These are phyloP conservation scores for Phylloporus arenicola DNA, from an alignment of 768 basidiomycete genomes.

Conservation along the genomic window DNA sequence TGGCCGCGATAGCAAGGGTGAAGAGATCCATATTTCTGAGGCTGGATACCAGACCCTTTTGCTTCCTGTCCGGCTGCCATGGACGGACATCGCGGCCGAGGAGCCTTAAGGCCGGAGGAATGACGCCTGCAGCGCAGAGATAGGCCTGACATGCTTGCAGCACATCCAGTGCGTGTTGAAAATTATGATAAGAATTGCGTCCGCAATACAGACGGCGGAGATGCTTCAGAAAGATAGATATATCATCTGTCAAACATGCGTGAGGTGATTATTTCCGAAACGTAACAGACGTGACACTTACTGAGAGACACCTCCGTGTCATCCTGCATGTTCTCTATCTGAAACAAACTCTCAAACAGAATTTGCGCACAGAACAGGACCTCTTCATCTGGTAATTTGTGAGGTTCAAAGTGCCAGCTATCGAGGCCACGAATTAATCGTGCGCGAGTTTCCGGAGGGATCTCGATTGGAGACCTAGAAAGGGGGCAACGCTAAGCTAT, in stretches of 20 bases:
- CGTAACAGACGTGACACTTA: constrained; percentile 35
- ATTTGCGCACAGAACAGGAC: constrained; percentile 75
- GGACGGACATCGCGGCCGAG: constrained; percentile 37
- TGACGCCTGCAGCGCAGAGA: constrained; percentile 69
- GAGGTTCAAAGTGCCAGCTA: constrained; percentile 89
- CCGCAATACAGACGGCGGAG: constrained; percentile 88
- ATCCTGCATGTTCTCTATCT: constrained; percentile 67
- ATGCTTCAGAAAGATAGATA: constrained; percentile 76
- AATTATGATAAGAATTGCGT: constrained; percentile 96
- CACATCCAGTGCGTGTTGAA: constrained; percentile 94
- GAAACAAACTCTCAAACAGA: constrained; percentile 81
- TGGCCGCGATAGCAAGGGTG: constrained; percentile 81
- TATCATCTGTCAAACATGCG: constrained; percentile 47
- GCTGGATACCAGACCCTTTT: constrained; percentile 33
- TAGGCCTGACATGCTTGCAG: constrained; percentile 90
- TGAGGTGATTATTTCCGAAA: constrained; percentile 14
- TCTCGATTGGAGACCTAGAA: constrained; percentile 43
- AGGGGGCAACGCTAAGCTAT: constrained; percentile 10
- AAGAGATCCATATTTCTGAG: constrained; percentile 72
- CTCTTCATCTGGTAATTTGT: constrained; percentile 76
- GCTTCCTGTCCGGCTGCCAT: constrained; percentile 37
- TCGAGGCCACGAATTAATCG: constrained; percentile 65
- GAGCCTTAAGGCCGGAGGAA: constrained; percentile 64
- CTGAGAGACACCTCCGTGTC: constrained; percentile 54
- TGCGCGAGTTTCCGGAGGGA: constrained; percentile 45